Base-by-base conservation (phyloP, 805 yeast species). In the Spathaspora girioi region DNA sequence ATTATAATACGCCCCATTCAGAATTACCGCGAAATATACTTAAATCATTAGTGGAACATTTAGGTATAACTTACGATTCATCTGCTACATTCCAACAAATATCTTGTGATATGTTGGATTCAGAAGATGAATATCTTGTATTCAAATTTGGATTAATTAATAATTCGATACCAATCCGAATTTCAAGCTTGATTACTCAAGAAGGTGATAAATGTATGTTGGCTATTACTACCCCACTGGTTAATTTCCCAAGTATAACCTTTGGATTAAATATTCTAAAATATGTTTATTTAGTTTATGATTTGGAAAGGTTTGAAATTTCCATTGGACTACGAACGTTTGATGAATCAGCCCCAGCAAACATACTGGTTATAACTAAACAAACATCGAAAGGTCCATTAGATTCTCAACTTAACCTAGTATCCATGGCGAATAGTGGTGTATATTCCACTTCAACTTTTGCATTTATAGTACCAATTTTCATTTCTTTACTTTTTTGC, bases 241-340 rank as follows among this genome's bases (percentile, higher is more conserved):
- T 26, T 38, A 41, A 35, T 20, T 35, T n/a, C 18, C 15, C 40
- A 11, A 7, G 11, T 6, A n/a, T 31, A 17, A 31, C 43, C 19
- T 59, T 66, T 49, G 71, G 71, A 6, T 64, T 62, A 50, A 63
- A 63, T 57, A 60, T 67, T 49, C 61, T 66, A 45, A 58, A 65
- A 41, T 54, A 50, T 42, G 60, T 62, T 23, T 66, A 67, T 52
- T 38, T 62, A 2, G 68, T 66, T 14, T 66, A 61, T 54, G 59
- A 65, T 50, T 58, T 66, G 50, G 67, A 63, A 41, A 41, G 43
- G 4, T 41, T 41, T 41, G 27, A 41, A 41, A 41, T 41, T 41
- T 19, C 43, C 10, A 41, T 41, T 18, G 23, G 27, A n/a, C 10
- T 41, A 41, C 17, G 27, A 12, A 18, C 12, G 19, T 41, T 41